Evolutionary conservation across 352 stramenopile genomes (phyloP).

Genomic region (Blastocystis hominis): DNA sequence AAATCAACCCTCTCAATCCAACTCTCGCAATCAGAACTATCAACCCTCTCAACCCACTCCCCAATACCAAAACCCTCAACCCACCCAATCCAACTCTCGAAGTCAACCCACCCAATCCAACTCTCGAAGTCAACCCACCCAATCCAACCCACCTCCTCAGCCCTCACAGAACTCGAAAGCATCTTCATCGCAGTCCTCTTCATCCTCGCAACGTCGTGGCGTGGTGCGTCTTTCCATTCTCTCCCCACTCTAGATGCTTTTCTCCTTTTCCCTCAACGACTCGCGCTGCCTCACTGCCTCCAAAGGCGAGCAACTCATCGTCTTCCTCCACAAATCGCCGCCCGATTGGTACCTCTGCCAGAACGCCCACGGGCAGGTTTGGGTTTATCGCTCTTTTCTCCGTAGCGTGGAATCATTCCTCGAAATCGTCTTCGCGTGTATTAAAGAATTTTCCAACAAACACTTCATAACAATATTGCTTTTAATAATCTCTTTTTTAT

Average conservation of each 20-base stretch:
- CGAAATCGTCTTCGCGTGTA: background rate
- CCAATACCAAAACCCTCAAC: background rate
- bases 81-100: too few species aligned
- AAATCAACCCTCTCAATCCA: too few species aligned
- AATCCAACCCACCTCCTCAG: too few species aligned
- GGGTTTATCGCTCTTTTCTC: background rate
- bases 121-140: too few species aligned
- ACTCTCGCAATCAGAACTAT: too few species aligned
- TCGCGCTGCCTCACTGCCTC: background rate
- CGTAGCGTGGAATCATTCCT: slow-evolving; percentile 1
- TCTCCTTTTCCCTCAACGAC: background rate
- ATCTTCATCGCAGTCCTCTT: too few species aligned
- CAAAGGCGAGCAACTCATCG: background rate
- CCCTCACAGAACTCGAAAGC: too few species aligned
- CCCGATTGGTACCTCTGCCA: background rate
- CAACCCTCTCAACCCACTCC: background rate
- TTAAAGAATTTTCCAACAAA: slow-evolving; percentile 46
- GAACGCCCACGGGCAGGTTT: background rate
- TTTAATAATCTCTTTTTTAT: too few species aligned
- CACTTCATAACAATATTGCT: background rate
- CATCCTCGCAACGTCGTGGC: too few species aligned
- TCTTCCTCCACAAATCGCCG: background rate
- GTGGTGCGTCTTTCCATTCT: too few species aligned
- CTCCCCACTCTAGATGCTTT: background rate
- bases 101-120: too few species aligned